phyloP scores from a whole-genome alignment of 1,139 yeast genomes.

The Yamadazyma atlantica region DNA sequence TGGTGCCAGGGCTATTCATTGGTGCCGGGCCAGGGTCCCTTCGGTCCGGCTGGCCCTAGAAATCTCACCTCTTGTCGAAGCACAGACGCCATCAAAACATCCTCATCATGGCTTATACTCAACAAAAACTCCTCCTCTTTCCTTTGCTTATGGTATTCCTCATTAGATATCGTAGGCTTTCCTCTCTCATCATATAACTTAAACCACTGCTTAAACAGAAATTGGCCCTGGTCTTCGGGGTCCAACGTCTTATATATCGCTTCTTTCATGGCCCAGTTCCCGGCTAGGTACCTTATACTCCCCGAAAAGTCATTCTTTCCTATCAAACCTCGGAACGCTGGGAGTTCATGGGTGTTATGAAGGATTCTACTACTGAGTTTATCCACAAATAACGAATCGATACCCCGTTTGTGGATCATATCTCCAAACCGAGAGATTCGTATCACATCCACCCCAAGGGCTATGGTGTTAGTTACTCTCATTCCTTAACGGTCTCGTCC shows the following conservation, averaged over 20 bases:
- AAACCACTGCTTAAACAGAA: conserved; percentile 65
- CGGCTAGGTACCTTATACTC: conserved; percentile 46
- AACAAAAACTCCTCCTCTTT: conserved; percentile 59
- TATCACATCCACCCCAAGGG: conserved; percentile 67
- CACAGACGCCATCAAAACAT: conserved; percentile 49
- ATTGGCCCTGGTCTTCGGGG: conserved; percentile 44
- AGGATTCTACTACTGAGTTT: conserved; percentile 52
- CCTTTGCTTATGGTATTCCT: conserved; percentile 21
- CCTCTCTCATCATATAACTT: conserved; percentile 38
- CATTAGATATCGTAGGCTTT: conserved; percentile 39
- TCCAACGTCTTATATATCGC: conserved; percentile 68
- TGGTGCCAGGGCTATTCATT: too few species aligned
- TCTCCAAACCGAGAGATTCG: conserved; percentile 47
- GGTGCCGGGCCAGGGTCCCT: too few species aligned
- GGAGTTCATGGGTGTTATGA: conserved; percentile 46
- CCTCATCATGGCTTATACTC: conserved; percentile 68
- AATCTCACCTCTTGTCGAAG: conserved; percentile 36
- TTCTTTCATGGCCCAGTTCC: conserved; percentile 75
- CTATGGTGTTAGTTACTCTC: conserved; percentile 23
- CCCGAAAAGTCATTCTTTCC: conserved; percentile 17
- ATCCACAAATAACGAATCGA: conserved; percentile 23
- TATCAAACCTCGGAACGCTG: conserved; percentile 26
- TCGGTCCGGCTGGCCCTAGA: too few species aligned
- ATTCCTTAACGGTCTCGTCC: conserved; percentile 10
- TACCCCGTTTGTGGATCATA: conserved; percentile 32